A percentile compares a stretch with the other conserved stretches of the same genome.
phyloP scores from a whole-genome alignment of 352 stramenopile genomes.

The Phytopythium helicoides region DNA sequence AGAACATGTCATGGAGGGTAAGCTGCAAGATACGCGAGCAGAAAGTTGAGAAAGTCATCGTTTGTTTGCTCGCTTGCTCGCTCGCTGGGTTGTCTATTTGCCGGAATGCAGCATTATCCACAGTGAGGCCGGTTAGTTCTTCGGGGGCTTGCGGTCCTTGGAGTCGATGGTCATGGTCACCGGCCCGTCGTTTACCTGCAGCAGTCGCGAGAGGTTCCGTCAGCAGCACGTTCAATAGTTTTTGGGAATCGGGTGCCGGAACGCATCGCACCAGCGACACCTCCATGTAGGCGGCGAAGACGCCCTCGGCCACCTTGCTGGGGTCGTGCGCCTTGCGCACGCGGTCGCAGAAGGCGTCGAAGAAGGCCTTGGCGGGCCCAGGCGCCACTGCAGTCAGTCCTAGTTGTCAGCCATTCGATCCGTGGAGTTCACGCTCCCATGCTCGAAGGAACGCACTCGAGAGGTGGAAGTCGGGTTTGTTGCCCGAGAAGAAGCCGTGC shows the following conservation, averaged over 20 bases:
- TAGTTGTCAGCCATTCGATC: neutral
- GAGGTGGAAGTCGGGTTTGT: conserved; percentile 87
- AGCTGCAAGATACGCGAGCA: no score
- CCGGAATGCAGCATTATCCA: no score
- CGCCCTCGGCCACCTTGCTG: conserved; percentile 74
- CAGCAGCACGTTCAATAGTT: neutral
- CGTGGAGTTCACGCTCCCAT: neutral
- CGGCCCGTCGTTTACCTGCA: conserved; percentile 76
- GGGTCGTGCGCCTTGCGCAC: conserved; percentile 52
- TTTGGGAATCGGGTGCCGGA: neutral
- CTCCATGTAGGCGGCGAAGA: conserved; percentile 87
- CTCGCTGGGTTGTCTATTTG: neutral
- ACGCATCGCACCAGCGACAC: conserved; percentile 59
- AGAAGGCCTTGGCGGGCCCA: conserved; percentile 65
- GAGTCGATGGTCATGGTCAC: conserved; percentile 86
- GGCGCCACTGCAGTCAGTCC: conserved; percentile 47
- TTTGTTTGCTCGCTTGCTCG: neutral
- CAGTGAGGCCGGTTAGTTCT: conserved; percentile 17
- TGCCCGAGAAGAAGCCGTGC: conserved; percentile 73
- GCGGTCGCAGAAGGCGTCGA: conserved; percentile 67
- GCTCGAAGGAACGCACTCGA: conserved; percentile 43
- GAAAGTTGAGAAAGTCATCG: no score
- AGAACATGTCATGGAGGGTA: no score
- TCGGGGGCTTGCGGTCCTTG: conserved; percentile 59
- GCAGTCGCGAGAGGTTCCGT: neutral